phyloP scores from a whole-genome alignment of 2,329 filamentous ascomycete genomes.

The Penicillium sclerotiorum region DNA sequence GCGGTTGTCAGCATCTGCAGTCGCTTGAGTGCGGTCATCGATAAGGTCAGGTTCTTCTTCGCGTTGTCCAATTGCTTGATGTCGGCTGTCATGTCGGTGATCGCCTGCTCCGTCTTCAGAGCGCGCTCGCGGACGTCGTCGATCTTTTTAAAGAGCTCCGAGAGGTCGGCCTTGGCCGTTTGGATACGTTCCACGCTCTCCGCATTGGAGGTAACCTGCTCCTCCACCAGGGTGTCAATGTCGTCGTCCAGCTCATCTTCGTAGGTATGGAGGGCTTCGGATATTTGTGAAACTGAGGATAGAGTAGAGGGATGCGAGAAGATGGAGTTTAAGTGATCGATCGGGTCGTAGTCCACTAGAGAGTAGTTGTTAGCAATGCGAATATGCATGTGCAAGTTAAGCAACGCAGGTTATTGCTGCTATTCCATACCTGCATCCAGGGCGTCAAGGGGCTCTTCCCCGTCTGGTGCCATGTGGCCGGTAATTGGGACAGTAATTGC shows the following conservation, averaged over 20 bases:
- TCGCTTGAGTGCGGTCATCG: slow-evolving; percentile 96
- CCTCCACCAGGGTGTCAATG: slow-evolving; percentile 70
- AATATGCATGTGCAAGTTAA: neutral
- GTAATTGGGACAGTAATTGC: slow-evolving; percentile 33
- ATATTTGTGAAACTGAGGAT: slow-evolving; percentile 72
- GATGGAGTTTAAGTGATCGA: slow-evolving; percentile 88
- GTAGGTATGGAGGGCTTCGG: slow-evolving; percentile 70
- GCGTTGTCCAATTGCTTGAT: slow-evolving; percentile 97
- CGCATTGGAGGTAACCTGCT: slow-evolving; percentile 81
- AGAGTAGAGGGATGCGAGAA: slow-evolving; percentile 89
- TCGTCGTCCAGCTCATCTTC: slow-evolving; percentile 81
- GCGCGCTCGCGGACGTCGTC: slow-evolving; percentile 88
- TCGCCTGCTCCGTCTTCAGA: slow-evolving; percentile 89
- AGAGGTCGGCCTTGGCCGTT: slow-evolving; percentile 84
- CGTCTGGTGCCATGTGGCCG: slow-evolving; percentile 44
- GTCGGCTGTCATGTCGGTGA: slow-evolving; percentile 98
- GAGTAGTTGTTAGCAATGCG: slow-evolving; percentile 2
- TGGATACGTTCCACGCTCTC: slow-evolving; percentile 91
- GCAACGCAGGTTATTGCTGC: slow-evolving; percentile 4
- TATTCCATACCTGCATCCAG: slow-evolving; percentile 47
- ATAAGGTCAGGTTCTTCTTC: slow-evolving; percentile 92
- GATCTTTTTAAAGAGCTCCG: slow-evolving; percentile 89
- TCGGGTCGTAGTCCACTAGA: slow-evolving; percentile 84
- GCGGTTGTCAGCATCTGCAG: slow-evolving; percentile 98
- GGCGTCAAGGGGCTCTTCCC: slow-evolving; percentile 40